Evolutionary conservation across 257 asterid species (phyloP).

Genomic region (Ocimum tenuiflorum): DNA sequence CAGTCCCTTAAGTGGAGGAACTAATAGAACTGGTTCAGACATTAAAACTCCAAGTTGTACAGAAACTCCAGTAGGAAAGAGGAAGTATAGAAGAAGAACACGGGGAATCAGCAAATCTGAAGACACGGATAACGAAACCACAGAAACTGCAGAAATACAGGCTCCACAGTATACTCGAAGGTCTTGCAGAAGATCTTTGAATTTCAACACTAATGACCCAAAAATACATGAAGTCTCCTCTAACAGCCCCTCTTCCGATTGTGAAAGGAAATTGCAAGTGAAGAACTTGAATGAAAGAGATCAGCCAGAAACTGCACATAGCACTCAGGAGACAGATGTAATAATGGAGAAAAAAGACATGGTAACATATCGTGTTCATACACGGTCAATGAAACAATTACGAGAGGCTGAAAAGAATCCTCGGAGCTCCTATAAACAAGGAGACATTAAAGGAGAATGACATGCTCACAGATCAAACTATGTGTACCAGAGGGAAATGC

Average conservation of each 20-base stretch:
- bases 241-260: slow-evolving; percentile 19
- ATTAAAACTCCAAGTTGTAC: slow-evolving; percentile 23
- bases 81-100: slow-evolving; percentile 31
- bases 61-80: slow-evolving; percentile 29
- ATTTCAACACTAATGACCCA: slow-evolving; percentile 40
- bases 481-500: slow-evolving; percentile 48
- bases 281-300: slow-evolving; percentile 20
- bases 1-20: slow-evolving; percentile 27
- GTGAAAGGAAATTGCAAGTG: slow-evolving; percentile 20
- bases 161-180: slow-evolving; percentile 31
- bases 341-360: slow-evolving; percentile 27
- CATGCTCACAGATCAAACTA: slow-evolving; percentile 24
- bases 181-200: slow-evolving; percentile 59
- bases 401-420: slow-evolving; percentile 25
- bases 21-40: slow-evolving; percentile 19
- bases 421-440: slow-evolving; percentile 22
- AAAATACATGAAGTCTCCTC: slow-evolving; percentile 33
- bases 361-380: slow-evolving; percentile 21
- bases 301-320: slow-evolving; percentile 20
- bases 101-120: slow-evolving; percentile 29
- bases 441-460: slow-evolving; percentile 24
- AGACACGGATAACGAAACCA: slow-evolving; percentile 31
- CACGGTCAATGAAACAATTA: slow-evolving; percentile 21
- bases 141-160: slow-evolving; percentile 17
- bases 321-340: slow-evolving; percentile 19